A percentile compares a stretch with the other conserved stretches of the same genome.
phyloP scores from a whole-genome alignment of 352 stramenopile species.

The Blastocystis sp. region DNA sequence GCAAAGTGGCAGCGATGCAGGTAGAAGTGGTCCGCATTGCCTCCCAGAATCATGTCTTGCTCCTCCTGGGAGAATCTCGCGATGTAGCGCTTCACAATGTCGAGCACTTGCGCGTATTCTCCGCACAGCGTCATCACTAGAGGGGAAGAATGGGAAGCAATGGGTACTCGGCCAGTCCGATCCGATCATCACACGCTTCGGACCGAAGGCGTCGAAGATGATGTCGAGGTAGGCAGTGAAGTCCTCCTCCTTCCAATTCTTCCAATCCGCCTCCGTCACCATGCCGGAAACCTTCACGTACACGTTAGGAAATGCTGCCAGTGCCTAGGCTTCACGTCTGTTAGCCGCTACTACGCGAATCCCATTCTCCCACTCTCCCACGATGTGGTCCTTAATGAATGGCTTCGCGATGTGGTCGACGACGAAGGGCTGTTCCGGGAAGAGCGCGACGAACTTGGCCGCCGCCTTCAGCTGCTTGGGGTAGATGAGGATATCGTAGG shows the following conservation, averaged over 20 bases:
- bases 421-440: slow-evolving; percentile 68
- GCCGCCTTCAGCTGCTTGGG: slow-evolving; percentile 55
- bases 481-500: slow-evolving; percentile 68
- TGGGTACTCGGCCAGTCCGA: slow-evolving; percentile 58
- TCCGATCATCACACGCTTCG: slow-evolving; percentile 58
- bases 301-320: slow-evolving; percentile 61
- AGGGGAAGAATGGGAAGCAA: neutral
- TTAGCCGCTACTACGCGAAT: slow-evolving; percentile 30
- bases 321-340: slow-evolving; percentile 25
- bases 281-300: slow-evolving; percentile 67
- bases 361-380: slow-evolving; percentile 60
- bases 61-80: neutral
- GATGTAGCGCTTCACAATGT: slow-evolving; percentile 61
- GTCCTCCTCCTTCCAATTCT: slow-evolving; percentile 69
- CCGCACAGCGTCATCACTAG: slow-evolving; percentile 62
- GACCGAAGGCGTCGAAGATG: slow-evolving; percentile 67
- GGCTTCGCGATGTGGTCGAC: slow-evolving; percentile 68
- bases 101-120: slow-evolving; percentile 50
- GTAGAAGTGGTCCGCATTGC: neutral
- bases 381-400: slow-evolving; percentile 68
- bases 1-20: too few relatives aligned
- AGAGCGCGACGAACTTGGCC: slow-evolving; percentile 44
- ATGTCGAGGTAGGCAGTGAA: slow-evolving; percentile 66
- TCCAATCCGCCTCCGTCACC: slow-evolving; percentile 66
- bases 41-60: slow-evolving; percentile 42